Conservation (phyloP, 768 basidiomycete genomes). For the Rhizopogon rudus region DNA sequence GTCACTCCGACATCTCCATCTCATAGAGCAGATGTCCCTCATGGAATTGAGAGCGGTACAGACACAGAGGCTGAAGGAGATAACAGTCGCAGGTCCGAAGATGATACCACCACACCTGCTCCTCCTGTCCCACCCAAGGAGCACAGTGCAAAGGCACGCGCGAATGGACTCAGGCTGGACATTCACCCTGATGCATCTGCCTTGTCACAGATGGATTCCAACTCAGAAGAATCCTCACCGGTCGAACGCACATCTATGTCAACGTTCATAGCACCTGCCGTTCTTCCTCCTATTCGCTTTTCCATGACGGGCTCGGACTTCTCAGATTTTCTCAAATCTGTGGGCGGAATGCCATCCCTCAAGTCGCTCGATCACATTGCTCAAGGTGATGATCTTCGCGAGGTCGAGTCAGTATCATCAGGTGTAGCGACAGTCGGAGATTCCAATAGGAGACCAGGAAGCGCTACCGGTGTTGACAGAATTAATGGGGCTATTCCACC, state of each 20-base stretch:
- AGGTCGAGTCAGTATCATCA: background rate
- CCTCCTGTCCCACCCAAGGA: conserved; percentile 47
- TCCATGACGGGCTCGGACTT: conserved; percentile 84
- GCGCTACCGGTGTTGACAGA: conserved; percentile 8
- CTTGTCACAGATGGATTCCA: conserved; percentile 26
- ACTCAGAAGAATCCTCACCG: conserved; percentile 54
- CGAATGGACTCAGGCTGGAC: conserved; percentile 25
- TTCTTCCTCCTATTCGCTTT: conserved; percentile 82
- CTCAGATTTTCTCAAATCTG: conserved; percentile 60
- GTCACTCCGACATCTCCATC: conserved; percentile 50
- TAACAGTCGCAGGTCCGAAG: conserved; percentile 30
- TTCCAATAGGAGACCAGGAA: background rate
- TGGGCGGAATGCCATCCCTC: conserved; percentile 44
- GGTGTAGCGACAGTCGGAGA: background rate
- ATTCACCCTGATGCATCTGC: conserved; percentile 11
- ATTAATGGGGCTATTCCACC: background rate
- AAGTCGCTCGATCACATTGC: conserved; percentile 44
- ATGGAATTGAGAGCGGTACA: conserved; percentile 66
- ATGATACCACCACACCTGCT: conserved; percentile 22
- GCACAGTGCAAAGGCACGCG: conserved; percentile 16
- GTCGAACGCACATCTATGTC: conserved; percentile 64
- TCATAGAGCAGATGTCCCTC: conserved; percentile 66
- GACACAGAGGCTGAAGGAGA: conserved; percentile 60
- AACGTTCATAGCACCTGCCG: conserved; percentile 81
- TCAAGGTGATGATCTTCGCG: conserved; percentile 31